Percentiles rank a stretch among this genome's conserved stretches.
Conservation (phyloP, 352 stramenopile species). For the Chloridella minuta region DNA sequence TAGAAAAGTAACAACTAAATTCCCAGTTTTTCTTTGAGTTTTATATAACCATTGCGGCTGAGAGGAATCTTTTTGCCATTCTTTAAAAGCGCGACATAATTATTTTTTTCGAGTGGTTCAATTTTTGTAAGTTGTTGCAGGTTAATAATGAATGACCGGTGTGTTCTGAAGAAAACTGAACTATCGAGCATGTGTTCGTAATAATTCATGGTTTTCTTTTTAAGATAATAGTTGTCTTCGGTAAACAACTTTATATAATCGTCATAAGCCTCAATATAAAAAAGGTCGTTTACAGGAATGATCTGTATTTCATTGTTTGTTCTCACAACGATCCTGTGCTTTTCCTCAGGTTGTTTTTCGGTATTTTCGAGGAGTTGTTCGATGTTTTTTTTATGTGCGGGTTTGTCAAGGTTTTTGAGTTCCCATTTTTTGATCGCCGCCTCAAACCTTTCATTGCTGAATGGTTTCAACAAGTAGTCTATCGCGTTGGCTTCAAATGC, state of each 20-base stretch:
- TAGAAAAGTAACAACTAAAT: not conserved
- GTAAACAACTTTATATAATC: not conserved
- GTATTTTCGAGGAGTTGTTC: not conserved
- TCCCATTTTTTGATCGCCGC: not conserved
- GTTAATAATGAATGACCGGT: not conserved
- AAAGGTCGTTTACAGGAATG: not conserved
- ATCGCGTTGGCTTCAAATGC: not conserved
- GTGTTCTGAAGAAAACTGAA: not conserved
- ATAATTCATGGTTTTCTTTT: not conserved
- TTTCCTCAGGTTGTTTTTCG: not conserved
- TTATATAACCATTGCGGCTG: not conserved
- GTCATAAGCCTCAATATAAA: slow-evolving; percentile 2
- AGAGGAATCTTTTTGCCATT: not conserved
- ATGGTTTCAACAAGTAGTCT: not conserved
- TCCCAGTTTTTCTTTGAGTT: not conserved
- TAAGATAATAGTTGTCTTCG: not conserved
- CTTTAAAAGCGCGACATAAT: not conserved
- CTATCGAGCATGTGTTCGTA: not conserved
- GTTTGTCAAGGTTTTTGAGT: not conserved
- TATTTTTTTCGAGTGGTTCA: not conserved
- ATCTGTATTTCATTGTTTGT: not conserved
- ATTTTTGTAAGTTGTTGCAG: not conserved
- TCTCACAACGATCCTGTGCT: not conserved
- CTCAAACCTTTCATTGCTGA: not conserved
- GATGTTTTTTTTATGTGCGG: not conserved